A percentile compares a stretch with the other conserved stretches of the same genome.
These are phyloP conservation scores for Trichoderma sp. DNA, from an alignment of 2,329 filamentous ascomycete genomes.

Conservation along the genomic window DNA sequence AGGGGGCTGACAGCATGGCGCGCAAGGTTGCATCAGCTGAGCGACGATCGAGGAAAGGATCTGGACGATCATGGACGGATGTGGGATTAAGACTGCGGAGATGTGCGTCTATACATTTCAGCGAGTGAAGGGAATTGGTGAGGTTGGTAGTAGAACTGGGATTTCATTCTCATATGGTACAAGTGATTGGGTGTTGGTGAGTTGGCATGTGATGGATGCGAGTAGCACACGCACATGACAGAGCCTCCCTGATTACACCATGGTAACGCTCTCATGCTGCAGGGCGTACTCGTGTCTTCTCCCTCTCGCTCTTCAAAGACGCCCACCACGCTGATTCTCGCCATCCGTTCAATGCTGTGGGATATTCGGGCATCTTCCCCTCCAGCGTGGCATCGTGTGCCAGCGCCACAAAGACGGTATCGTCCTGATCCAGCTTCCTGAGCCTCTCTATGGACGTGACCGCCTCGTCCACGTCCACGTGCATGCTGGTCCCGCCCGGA, in stretches of 20 bases:
- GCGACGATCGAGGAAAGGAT: slow-evolving; percentile 17
- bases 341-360: neutral
- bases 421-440: neutral
- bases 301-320: neutral
- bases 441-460: neutral
- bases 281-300: neutral
- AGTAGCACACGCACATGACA: neutral
- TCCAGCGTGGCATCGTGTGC: neutral
- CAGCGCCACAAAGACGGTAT: slow-evolving; percentile 2
- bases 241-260: no score
- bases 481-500: slow-evolving; percentile 5
- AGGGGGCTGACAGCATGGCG: slow-evolving; percentile 4
- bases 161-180: no score
- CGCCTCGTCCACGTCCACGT: neutral
- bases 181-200: neutral
- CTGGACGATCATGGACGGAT: slow-evolving; percentile 13
- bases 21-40: slow-evolving; percentile 2
- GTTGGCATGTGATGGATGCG: neutral
- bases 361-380: slow-evolving; percentile 7
- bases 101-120: no score
- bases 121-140: no score
- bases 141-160: no score
- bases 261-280: neutral
- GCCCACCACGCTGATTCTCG: neutral
- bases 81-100: neutral